Percentiles rank a stretch among this genome's conserved stretches.
These are phyloP conservation scores for Eleusine coracana DNA, from an alignment of 176 grass and related monocot species.

Conservation along the genomic window DNA sequence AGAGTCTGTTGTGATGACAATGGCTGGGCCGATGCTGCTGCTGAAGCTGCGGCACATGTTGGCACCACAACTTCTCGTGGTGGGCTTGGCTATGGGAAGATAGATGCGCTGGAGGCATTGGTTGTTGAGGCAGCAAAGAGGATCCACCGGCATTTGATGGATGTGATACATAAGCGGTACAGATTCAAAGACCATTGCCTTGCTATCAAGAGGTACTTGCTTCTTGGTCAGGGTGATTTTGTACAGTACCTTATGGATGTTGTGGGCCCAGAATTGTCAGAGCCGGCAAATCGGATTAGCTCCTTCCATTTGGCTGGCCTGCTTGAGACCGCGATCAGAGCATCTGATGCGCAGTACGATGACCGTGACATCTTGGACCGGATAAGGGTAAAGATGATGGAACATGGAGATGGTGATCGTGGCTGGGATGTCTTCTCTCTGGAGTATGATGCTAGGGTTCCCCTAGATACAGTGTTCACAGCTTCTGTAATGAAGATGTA, in stretches of 20 bases:
- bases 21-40: conserved; percentile 78
- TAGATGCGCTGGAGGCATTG: conserved; percentile 82
- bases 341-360: conserved; percentile 91
- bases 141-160: conserved; percentile 85
- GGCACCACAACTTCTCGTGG: conserved; percentile 78
- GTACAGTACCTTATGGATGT: conserved; percentile 95
- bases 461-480: conserved; percentile 85
- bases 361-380: conserved; percentile 84
- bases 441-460: conserved; percentile 86
- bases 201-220: conserved; percentile 93
- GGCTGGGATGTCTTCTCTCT: conserved; percentile 97
- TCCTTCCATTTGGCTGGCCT: conserved; percentile 87
- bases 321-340: conserved; percentile 86
- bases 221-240: conserved; percentile 97
- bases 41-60: conserved; percentile 74
- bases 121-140: conserved; percentile 85
- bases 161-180: conserved; percentile 85
- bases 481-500: conserved; percentile 95
- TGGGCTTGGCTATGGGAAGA: conserved; percentile 89
- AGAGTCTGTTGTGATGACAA: conserved; percentile 90
- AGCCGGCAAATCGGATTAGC: conserved; percentile 94
- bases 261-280: conserved; percentile 93
- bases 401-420: conserved; percentile 84
- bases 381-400: conserved; percentile 98
- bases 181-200: conserved; percentile 92